Conservation (phyloP, 2,329 filamentous ascomycete genomes). For the Fusarium metavorans region DNA sequence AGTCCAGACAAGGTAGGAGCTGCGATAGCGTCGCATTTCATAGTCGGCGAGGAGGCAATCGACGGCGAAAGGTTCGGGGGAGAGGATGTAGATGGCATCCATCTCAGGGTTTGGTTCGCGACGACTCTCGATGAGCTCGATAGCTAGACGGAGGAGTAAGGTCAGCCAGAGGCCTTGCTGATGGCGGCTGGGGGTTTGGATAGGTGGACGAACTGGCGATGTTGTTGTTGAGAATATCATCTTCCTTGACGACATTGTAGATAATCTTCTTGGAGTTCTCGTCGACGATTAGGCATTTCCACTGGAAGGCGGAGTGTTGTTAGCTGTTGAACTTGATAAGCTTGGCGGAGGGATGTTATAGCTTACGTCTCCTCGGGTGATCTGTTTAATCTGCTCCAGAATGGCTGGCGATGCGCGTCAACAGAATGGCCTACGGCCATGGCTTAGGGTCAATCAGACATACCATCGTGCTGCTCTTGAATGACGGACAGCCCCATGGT, state of each 20-base stretch:
- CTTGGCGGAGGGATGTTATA: slow-evolving; percentile 5
- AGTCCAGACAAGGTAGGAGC: slow-evolving; percentile 87
- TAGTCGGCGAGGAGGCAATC: slow-evolving; percentile 96
- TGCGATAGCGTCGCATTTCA: slow-evolving; percentile 84
- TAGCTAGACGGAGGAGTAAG: slow-evolving; percentile 69
- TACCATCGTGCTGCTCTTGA: slow-evolving; percentile 77
- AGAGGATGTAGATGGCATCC: slow-evolving; percentile 94
- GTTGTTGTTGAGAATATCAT: slow-evolving; percentile 97
- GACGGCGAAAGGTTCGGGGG: slow-evolving; percentile 87
- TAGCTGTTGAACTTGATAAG: slow-evolving; percentile 6
- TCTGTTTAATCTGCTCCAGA: slow-evolving; percentile 72
- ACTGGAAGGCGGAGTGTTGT: slow-evolving; percentile 64
- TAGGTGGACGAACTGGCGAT: slow-evolving; percentile 80
- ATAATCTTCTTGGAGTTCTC: slow-evolving; percentile 85
- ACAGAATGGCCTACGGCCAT: background rate
- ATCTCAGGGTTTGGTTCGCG: slow-evolving; percentile 87
- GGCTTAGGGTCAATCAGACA: background rate
- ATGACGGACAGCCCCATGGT: slow-evolving; percentile 88
- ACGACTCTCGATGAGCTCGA: slow-evolving; percentile 91
- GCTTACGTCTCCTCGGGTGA: slow-evolving; percentile 84
- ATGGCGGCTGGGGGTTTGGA: slow-evolving; percentile 10
- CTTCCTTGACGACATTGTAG: slow-evolving; percentile 91
- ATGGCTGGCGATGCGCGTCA: slow-evolving; percentile 48
- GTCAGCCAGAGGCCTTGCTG: slow-evolving; percentile 24
- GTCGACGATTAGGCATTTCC: slow-evolving; percentile 97